Base-by-base conservation (phyloP, 1,284 basidiomycete genomes). In the Sutorius eximius region DNA sequence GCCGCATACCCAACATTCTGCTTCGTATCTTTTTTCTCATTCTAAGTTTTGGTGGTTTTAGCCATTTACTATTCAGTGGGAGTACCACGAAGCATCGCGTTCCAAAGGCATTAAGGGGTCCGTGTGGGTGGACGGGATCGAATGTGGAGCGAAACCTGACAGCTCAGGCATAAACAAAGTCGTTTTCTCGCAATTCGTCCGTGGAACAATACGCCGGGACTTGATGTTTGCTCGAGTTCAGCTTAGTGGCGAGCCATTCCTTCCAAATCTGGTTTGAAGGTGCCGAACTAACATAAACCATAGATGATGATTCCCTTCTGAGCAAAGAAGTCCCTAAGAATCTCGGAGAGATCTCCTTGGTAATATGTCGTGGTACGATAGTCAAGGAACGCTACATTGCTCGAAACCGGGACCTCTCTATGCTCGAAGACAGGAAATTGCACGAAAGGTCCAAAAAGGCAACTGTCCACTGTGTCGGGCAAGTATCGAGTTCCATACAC, bases 231-330 rank as follows among this genome's bases (percentile, higher is more conserved):
- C 59, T 41, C 37, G 45, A 5, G 44, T 58, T 42, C 49, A 59
- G 44, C 52, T 66, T 12, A 58, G 45, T 18, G 63, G 61, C 56
- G 30, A 33, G 52, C 10, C 2, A 24, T 3, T 9, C 12, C 8
- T 7, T 45, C 37, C 20, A 18, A 5, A 30, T 29, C 27, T 15
- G 13, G 4, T 32, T 33, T 40, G 9, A 34, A 33, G 9, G 22
- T 42, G 33, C 15, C 12, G n/a, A n/a, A 20, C 16, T 41, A 10
- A 50, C 36, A 32, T 18, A 9, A 20, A 22, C 13, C 38, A 42
- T 18, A 67, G 56, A 67, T 38, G 65, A 66, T 10, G 64, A 64
- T 30, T 49, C 46, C 10, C 45, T 68, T 33, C 32, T 66, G 27
- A 43, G 51, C n/a, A 47, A 58, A 36, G 32, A n/a, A 12, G 24